Percentiles rank a stretch among this genome's conserved stretches.
Conservation (phyloP, 2,329 filamentous ascomycete genomes). For the Talaromyces sp. region DNA sequence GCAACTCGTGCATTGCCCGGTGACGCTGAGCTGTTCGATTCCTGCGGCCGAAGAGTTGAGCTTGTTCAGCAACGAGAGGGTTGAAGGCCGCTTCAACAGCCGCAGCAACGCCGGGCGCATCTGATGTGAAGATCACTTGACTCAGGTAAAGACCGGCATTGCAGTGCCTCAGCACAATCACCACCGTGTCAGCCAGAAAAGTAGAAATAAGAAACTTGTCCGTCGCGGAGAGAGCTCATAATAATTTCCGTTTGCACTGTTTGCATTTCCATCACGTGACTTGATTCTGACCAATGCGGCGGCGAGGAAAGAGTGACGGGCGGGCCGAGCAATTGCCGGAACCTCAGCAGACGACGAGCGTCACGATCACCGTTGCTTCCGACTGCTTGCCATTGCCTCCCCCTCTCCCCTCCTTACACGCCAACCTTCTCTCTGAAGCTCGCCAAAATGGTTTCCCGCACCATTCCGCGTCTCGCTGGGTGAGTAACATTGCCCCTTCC, state of each 20-base stretch:
- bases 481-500: slow-evolving; percentile 23
- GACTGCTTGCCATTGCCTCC: slow-evolving; percentile 20
- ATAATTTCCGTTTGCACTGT: slow-evolving; percentile 8
- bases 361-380: slow-evolving; percentile 20
- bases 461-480: slow-evolving; percentile 39
- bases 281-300: slow-evolving; percentile 11
- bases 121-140: slow-evolving; percentile 14
- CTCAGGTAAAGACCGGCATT: neutral
- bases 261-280: slow-evolving; percentile 7
- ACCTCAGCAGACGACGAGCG: slow-evolving; percentile 12
- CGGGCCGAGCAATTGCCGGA: slow-evolving; percentile 13
- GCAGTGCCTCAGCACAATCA: neutral
- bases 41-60: slow-evolving; percentile 22
- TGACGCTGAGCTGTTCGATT: slow-evolving; percentile 27
- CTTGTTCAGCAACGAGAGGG: slow-evolving; percentile 32
- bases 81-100: slow-evolving; percentile 38
- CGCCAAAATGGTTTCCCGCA: slow-evolving; percentile 38
- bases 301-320: slow-evolving; percentile 4
- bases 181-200: neutral
- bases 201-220: neutral
- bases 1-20: slow-evolving; percentile 24
- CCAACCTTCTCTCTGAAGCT: slow-evolving; percentile 20
- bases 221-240: neutral
- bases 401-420: slow-evolving; percentile 19
- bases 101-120: slow-evolving; percentile 42